Base-by-base conservation (phyloP, 768 basidiomycete genomes). In the Termitomyces sp. region DNA sequence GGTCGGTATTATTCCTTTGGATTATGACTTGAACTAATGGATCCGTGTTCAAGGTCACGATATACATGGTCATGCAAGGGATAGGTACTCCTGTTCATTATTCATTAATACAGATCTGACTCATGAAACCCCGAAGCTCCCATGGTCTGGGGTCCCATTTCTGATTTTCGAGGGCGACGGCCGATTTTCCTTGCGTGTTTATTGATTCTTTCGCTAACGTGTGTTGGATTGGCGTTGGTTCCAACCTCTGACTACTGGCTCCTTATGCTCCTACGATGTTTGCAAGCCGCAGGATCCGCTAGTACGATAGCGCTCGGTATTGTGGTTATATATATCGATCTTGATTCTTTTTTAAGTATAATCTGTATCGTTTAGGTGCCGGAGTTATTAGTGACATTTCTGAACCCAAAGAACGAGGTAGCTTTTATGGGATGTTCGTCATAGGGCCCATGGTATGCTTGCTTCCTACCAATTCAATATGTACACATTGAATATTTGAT, bases 321-420 rank as follows among this genome's bases (percentile, higher is more conserved):
- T 6, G 3, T 29, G 44, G 67, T 65, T 29, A n/a, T 8, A 28
- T 4, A 10, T 18, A 15, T 6, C 12, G 29, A 15, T 5, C 13
- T 7, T 16, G 22, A 28, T 15, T 42, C 31, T 41, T n/a, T n/a
- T n/a, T n/a, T n/a, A n/a, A n/a, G n/a, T 12, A n/a, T 36, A 46
- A 45, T 18, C 12, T 15, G 31, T 9, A 22, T 16, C 50, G 26
- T 33, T 34, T 31, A 84, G 86, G 86, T 53, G 84, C 87, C 34
- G 92, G 92, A 5, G 83, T 90, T 6, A 81, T 95, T 55, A 83
- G 83, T 2, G 92, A 95, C 66, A 87, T 95, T 28, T 81, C 89
- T 5, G 80, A 80, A 2, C 84, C 82, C 0, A 78, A 81, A 37
- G 90, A 94, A 70, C 75, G 92, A 36, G 92, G 88, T 18, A 81